These are phyloP conservation scores for Erigeron philadelphicus DNA, from an alignment of 140 eudicot species.

Conservation along the genomic window DNA sequence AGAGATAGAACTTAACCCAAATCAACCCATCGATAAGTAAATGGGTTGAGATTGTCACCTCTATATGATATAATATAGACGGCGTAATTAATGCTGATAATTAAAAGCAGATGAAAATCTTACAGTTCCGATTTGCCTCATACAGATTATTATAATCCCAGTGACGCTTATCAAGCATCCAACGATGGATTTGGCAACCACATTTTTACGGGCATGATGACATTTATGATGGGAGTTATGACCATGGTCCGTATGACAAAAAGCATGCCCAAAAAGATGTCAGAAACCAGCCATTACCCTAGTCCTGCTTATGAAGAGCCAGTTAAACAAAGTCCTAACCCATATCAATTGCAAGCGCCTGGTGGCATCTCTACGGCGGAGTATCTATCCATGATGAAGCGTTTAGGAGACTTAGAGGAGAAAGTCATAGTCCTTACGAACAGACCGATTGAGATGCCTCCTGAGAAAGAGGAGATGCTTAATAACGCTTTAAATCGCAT, in stretches of 20 bases:
- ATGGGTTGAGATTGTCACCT: background rate
- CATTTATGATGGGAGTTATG: conserved; percentile 80
- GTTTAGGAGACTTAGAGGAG: conserved; percentile 83
- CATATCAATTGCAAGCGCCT: conserved; percentile 35
- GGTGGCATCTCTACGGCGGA: conserved; percentile 50
- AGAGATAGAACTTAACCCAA: background rate
- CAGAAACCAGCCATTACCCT: conserved; percentile 55
- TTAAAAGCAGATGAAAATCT: background rate
- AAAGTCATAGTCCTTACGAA: conserved; percentile 50
- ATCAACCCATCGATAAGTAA: background rate
- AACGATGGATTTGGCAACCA: conserved; percentile 51
- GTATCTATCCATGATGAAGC: conserved; percentile 73
- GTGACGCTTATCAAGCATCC: conserved; percentile 31
- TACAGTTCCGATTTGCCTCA: background rate
- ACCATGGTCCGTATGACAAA: conserved; percentile 82
- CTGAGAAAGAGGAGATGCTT: conserved; percentile 87
- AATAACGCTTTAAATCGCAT: conserved; percentile 68
- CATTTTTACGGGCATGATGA: conserved; percentile 64
- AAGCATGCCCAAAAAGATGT: conserved; percentile 70
- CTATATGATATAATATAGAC: background rate
- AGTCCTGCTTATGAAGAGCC: conserved; percentile 39
- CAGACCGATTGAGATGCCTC: conserved; percentile 71
- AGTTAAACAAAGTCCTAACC: conserved; percentile 33
- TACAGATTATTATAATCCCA: conserved; percentile 35
- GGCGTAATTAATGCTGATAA: background rate